A percentile compares a stretch with the other conserved stretches of the same genome.
Evolutionary conservation across 139 green algal genomes (phyloP).

Genomic region (Dunaliella sp.): DNA sequence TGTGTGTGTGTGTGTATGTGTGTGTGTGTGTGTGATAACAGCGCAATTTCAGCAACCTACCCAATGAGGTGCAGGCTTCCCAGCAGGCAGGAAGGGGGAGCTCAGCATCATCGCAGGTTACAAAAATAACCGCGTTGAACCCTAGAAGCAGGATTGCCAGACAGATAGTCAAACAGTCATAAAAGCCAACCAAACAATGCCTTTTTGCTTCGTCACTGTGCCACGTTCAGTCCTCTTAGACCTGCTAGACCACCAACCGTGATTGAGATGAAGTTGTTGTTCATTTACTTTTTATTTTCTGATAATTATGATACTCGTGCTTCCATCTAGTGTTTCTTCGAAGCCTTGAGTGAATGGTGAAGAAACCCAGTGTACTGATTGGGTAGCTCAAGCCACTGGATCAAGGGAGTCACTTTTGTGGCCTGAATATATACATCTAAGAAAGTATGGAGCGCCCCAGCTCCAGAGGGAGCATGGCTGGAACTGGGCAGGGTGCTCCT

Average conservation of each 20-base stretch:
- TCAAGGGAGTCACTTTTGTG: neutral
- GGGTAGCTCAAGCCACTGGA: neutral
- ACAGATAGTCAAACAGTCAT: too few relatives aligned
- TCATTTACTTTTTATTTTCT: neutral
- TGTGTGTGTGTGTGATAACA: neutral
- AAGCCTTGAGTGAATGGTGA: neutral
- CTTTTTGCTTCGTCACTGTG: neutral
- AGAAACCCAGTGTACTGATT: neutral
- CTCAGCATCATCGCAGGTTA: neutral
- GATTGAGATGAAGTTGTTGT: neutral
- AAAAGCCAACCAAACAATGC: neutral
- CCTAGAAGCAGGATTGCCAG: too few relatives aligned
- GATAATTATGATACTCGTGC: neutral
- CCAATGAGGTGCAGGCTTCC: neutral
- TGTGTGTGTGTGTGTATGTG: constrained; percentile 5
- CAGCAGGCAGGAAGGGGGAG: neutral
- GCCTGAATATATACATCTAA: neutral
- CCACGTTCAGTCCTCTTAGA: neutral
- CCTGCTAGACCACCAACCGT: neutral
- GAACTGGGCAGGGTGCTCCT: constrained; percentile 34
- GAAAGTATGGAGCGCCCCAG: constrained; percentile 37
- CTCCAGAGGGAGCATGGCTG: constrained; percentile 17
- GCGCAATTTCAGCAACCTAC: too few relatives aligned
- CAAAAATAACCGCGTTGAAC: neutral
- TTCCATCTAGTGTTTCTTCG: neutral